A percentile compares a stretch with the other conserved stretches of the same genome.
These are phyloP conservation scores for Haplosporangium gracile DNA, from an alignment of 192 early-diverging fungal species.

Conservation along the genomic window DNA sequence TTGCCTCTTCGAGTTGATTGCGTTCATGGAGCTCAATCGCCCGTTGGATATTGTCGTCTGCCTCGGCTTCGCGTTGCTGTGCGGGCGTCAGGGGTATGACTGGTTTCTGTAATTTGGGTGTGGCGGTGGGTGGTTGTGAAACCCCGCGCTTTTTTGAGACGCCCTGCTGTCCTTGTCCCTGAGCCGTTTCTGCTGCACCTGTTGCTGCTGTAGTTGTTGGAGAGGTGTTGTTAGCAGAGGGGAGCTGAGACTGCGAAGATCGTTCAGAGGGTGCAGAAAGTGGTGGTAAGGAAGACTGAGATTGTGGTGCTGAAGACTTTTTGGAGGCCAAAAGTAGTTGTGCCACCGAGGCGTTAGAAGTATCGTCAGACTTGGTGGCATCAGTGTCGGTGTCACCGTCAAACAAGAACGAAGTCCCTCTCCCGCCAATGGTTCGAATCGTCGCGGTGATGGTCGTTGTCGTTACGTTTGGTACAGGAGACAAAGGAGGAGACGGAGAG, in stretches of 20 bases:
- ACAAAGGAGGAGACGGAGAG: neutral
- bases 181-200: neutral
- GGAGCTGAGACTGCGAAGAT: neutral
- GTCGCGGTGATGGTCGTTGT: conserved; percentile 29
- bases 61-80: conserved; percentile 55
- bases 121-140: conserved; percentile 1
- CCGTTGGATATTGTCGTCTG: conserved; percentile 73
- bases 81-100: conserved; percentile 27
- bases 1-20: conserved; percentile 81
- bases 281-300: neutral
- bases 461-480: neutral
- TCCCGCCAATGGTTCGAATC: conserved; percentile 23
- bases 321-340: neutral
- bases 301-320: too few species aligned
- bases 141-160: neutral
- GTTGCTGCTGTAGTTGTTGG: neutral
- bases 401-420: conserved; percentile 13
- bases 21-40: conserved; percentile 81
- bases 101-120: neutral
- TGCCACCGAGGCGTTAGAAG: neutral
- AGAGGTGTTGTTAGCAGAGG: neutral
- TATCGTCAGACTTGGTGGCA: neutral
- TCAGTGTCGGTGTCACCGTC: neutral
- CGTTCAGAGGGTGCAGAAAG: neutral
- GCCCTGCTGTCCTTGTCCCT: neutral